A percentile compares a stretch with the other conserved stretches of the same genome.
These are phyloP conservation scores for Mortierella polycephala DNA, from an alignment of 371 early-diverging fungal species.

Conservation along the genomic window DNA sequence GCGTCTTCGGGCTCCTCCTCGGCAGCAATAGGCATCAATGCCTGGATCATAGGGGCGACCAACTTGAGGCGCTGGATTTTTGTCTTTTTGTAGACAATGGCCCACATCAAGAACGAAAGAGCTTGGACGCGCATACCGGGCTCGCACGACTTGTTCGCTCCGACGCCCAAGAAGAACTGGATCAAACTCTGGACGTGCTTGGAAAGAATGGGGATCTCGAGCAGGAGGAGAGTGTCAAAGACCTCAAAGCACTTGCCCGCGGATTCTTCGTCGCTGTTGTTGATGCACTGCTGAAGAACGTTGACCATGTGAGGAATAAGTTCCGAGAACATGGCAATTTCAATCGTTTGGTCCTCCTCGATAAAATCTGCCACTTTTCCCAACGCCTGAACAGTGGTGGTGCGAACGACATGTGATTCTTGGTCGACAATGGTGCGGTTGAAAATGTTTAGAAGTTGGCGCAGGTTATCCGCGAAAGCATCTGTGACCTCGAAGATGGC, in stretches of 20 bases:
- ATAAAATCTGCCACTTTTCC: slow-evolving; percentile 89
- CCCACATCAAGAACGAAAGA: slow-evolving; percentile 87
- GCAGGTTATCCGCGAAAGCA: slow-evolving; percentile 69
- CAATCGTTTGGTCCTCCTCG: slow-evolving; percentile 73
- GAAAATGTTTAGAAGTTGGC: slow-evolving; percentile 78
- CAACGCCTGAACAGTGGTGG: slow-evolving; percentile 84
- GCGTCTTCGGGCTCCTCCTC: slow-evolving; percentile 88
- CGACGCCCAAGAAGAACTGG: slow-evolving; percentile 79
- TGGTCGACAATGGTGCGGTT: slow-evolving; percentile 81
- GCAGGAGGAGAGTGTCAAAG: slow-evolving; percentile 79
- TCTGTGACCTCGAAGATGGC: slow-evolving; percentile 88
- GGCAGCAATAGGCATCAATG: slow-evolving; percentile 84
- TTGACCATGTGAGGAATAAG: slow-evolving; percentile 87
- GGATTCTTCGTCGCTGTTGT: slow-evolving; percentile 74
- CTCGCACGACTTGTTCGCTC: slow-evolving; percentile 71
- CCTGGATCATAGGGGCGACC: slow-evolving; percentile 77
- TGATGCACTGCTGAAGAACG: slow-evolving; percentile 81
- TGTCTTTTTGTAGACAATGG: slow-evolving; percentile 82
- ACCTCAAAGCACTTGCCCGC: slow-evolving; percentile 86
- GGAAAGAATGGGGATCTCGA: slow-evolving; percentile 84
- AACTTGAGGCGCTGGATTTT: slow-evolving; percentile 85
- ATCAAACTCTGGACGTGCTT: slow-evolving; percentile 83
- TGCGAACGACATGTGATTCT: slow-evolving; percentile 81
- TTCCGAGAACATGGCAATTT: slow-evolving; percentile 75
- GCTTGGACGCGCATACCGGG: slow-evolving; percentile 82